A percentile compares a stretch with the other conserved stretches of the same genome.
Evolutionary conservation across 192 early-diverging fungal genomes (phyloP).

Genomic region (Podila verticillata): DNA sequence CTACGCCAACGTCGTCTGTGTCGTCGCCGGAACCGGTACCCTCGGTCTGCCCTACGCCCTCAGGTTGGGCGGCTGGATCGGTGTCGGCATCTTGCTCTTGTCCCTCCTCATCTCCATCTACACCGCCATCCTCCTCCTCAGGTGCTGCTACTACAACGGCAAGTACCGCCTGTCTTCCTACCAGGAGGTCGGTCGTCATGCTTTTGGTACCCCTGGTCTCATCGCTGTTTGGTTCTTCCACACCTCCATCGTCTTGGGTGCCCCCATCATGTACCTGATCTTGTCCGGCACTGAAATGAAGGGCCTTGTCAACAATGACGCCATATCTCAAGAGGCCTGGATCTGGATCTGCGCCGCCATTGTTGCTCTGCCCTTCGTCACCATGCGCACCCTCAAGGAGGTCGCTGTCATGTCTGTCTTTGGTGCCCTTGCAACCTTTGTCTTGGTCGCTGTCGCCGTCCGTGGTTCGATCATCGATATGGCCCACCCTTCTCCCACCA

Average conservation of each 20-base stretch:
- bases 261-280: conserved; percentile 71
- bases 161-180: conserved; percentile 59
- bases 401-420: conserved; percentile 74
- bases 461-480: conserved; percentile 45
- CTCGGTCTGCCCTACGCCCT: conserved; percentile 83
- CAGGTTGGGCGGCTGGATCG: conserved; percentile 76
- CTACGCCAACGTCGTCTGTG: conserved; percentile 69
- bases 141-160: conserved; percentile 71
- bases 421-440: conserved; percentile 74
- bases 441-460: conserved; percentile 69
- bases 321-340: conserved; percentile 56
- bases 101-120: conserved; percentile 72
- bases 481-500: not conserved
- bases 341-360: conserved; percentile 66
- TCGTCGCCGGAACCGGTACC: conserved; percentile 81
- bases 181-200: conserved; percentile 69
- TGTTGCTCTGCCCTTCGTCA: conserved; percentile 71
- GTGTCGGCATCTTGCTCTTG: conserved; percentile 67
- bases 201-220: conserved; percentile 72
- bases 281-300: conserved; percentile 74
- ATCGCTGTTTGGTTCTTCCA: conserved; percentile 64
- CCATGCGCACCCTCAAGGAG: conserved; percentile 77
- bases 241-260: conserved; percentile 68
- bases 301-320: conserved; percentile 52
- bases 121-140: conserved; percentile 70